These are phyloP conservation scores for Atkinsonella hypoxylon DNA, from an alignment of 2,329 filamentous ascomycete species.

Conservation along the genomic window DNA sequence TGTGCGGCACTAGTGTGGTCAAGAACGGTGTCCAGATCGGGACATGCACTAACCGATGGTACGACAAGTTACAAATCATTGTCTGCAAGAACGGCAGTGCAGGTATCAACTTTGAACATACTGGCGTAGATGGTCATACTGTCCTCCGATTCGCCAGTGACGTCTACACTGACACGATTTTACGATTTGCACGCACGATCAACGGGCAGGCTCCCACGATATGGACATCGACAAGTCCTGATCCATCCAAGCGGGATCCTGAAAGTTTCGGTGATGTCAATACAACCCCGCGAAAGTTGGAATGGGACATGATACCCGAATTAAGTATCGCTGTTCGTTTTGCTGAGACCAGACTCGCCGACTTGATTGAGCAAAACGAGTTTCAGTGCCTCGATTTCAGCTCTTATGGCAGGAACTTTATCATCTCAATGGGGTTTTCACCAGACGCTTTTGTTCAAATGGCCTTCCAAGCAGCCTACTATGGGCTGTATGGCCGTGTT, in stretches of 20 bases:
- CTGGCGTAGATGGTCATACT: conserved; percentile 93
- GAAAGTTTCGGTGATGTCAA: conserved; percentile 86
- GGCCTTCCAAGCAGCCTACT: conserved; percentile 97
- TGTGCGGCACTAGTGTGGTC: conserved; percentile 86
- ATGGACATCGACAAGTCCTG: conserved; percentile 83
- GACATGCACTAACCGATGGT: conserved; percentile 97
- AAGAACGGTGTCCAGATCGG: conserved; percentile 91
- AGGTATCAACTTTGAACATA: conserved; percentile 98
- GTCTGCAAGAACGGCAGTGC: conserved; percentile 98
- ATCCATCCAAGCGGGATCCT: conserved; percentile 84
- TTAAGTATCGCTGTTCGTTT: conserved; percentile 85
- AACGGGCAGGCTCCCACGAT: conserved; percentile 85
- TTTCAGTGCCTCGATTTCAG: conserved; percentile 84
- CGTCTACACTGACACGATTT: conserved; percentile 92
- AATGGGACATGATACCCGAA: conserved; percentile 95
- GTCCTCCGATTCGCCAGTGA: conserved; percentile 94
- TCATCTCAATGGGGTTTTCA: conserved; percentile 92
- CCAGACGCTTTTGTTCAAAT: conserved; percentile 97
- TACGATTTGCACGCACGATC: conserved; percentile 89
- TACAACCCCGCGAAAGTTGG: conserved; percentile 88
- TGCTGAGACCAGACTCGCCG: conserved; percentile 85
- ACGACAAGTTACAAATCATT: conserved; percentile 97
- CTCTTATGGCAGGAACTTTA: conserved; percentile 92
- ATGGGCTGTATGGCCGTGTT: conserved; percentile 84
- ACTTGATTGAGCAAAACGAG: conserved; percentile 93